Evolutionary conservation across 164 flowering plant genomes (phyloP).

Genomic region (Cinnamomum micranthum): DNA sequence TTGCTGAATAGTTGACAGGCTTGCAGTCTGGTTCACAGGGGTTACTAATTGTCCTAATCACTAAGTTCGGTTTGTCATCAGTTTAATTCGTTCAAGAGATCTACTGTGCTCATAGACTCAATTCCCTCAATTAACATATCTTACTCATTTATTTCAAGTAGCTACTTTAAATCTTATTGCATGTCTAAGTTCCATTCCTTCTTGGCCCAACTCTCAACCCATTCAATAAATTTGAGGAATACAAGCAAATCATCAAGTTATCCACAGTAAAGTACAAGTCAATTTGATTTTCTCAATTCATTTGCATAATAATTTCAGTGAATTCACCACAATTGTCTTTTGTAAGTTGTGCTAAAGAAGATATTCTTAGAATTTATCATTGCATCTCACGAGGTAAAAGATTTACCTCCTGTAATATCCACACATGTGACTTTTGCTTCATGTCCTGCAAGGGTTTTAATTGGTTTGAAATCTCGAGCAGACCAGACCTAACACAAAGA

Average conservation of each 20-base stretch:
- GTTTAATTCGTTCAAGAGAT: not conserved
- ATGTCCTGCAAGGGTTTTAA: slow-evolving; percentile 82
- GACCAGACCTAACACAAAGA: slow-evolving; percentile 76
- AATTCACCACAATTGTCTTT: not conserved
- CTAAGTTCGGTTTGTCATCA: not conserved
- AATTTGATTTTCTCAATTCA: not conserved
- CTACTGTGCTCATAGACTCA: not conserved
- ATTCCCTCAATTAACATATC: not conserved
- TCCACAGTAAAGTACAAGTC: not conserved
- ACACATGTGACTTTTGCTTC: slow-evolving; percentile 83
- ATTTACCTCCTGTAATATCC: slow-evolving; percentile 72
- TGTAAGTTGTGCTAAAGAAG: not conserved
- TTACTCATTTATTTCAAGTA: not conserved
- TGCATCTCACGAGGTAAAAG: not conserved
- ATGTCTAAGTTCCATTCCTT: not conserved
- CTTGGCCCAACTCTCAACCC: not conserved
- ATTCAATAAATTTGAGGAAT: not conserved
- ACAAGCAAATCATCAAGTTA: not conserved
- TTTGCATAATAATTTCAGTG: not conserved
- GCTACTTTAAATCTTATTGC: not conserved
- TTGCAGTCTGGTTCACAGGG: not conserved
- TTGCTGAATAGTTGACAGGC: not conserved
- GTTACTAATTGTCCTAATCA: too few species aligned
- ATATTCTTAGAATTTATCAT: not conserved
- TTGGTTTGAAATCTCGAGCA: slow-evolving; percentile 81